Percentiles rank a stretch among this genome's conserved stretches.
Evolutionary conservation across 1,284 basidiomycete genomes (phyloP).

Genomic region (Moesziomyces globuligerus): DNA sequence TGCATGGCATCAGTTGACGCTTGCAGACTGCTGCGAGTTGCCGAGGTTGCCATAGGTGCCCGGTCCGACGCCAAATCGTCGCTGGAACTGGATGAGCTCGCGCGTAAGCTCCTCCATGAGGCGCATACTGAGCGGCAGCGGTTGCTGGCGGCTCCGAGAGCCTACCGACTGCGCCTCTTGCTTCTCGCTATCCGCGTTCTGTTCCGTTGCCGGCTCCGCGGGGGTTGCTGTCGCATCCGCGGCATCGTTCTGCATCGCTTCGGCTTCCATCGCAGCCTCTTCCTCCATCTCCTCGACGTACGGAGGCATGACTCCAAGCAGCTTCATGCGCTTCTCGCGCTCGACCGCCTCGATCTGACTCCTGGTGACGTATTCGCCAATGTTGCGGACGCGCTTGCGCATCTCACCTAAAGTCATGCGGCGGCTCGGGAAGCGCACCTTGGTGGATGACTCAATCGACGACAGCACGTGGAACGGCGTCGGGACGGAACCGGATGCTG

Average conservation of each 20-base stretch:
- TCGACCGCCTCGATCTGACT: constrained; percentile 68
- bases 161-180: constrained; percentile 5
- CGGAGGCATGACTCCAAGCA: constrained; percentile 73
- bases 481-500: constrained; percentile 74
- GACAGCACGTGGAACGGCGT: constrained; percentile 62
- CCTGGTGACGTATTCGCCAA: constrained; percentile 83
- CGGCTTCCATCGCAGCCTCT: constrained; percentile 77
- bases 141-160: constrained; percentile 6
- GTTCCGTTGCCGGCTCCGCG: constrained; percentile 43
- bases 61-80: constrained; percentile 50
- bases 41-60: constrained; percentile 30
- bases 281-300: constrained; percentile 68
- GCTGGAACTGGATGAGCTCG: constrained; percentile 62
- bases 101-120: constrained; percentile 63
- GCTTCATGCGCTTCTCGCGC: constrained; percentile 61
- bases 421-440: constrained; percentile 92
- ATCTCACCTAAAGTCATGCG: constrained; percentile 94
- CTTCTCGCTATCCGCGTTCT: constrained; percentile 72
- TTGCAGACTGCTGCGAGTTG: constrained; percentile 23
- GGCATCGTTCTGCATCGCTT: constrained; percentile 68
- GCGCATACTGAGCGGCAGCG: constrained; percentile 59
- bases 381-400: constrained; percentile 90
- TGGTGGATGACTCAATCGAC: constrained; percentile 81
- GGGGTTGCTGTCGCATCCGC: not conserved
- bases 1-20: constrained; percentile 16